Evolutionary conservation across 352 stramenopile genomes (phyloP).

Genomic region (Pseudoperonospora humuli): DNA sequence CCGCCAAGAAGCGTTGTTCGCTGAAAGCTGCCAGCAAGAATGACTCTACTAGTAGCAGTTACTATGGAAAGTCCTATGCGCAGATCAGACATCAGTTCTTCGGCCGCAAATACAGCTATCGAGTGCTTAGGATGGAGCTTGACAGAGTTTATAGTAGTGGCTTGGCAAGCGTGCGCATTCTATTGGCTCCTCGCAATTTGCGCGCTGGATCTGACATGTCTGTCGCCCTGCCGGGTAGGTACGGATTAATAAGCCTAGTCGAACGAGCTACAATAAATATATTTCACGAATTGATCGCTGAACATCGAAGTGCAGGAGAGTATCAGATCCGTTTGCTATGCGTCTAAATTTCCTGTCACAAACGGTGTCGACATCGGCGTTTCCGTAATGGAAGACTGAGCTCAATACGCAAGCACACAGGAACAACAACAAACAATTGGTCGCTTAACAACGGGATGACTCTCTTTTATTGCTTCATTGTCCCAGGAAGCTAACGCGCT

Average conservation of each 20-base stretch:
- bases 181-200: too few relatives aligned
- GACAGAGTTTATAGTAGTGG: too few relatives aligned
- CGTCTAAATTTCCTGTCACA: constrained; percentile 58
- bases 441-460: neutral
- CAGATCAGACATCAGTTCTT: too few relatives aligned
- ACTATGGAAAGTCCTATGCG: too few relatives aligned
- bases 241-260: constrained; percentile 67
- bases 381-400: constrained; percentile 38
- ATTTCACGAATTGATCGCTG: constrained; percentile 52
- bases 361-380: constrained; percentile 12
- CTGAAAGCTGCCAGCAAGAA: too few relatives aligned
- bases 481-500: constrained; percentile 61
- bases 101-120: too few relatives aligned
- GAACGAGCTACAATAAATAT: constrained; percentile 56
- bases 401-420: neutral
- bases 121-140: too few relatives aligned
- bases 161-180: too few relatives aligned
- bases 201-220: too few relatives aligned
- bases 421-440: constrained; percentile 2
- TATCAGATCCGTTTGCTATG: constrained; percentile 75
- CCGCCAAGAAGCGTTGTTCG: too few relatives aligned
- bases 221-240: too few relatives aligned
- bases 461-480: constrained; percentile 15
- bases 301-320: constrained; percentile 70
- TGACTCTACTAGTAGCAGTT: too few relatives aligned